Base-by-base conservation (phyloP, 805 yeast species). In the Zygotorulaspora danielsina region DNA sequence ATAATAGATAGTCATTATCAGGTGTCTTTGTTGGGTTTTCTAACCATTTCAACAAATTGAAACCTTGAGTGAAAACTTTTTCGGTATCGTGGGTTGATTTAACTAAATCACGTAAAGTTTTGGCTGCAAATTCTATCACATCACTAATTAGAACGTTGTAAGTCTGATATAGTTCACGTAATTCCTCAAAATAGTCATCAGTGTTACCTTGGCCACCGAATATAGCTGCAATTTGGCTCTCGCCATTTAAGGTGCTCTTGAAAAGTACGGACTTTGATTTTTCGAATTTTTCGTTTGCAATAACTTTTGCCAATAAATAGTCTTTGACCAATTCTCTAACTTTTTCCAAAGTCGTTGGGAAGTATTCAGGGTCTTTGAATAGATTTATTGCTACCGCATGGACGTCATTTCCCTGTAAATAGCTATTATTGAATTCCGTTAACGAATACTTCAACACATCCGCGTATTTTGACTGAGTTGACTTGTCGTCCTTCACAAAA, bases 151-250 rank as follows among this genome's bases (percentile, higher is more conserved):
- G 71, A 19, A 85, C 84, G 50, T 80, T 73, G 72, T 93, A 93
- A 43, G 80, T 73, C 49, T 76, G 69, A 71, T 84, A 82, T 44
- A 89, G 64, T 50, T 87, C 94, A 63, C 95, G 80, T 61, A 93
- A 76, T 71, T 93, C 99, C 63, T 89, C 96, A 55, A 93, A 93
- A 71, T 87, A 93, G 63, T 93, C 97, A 61, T 93, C 97, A 38
- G 95, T 81, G 71, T 87, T 90, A 67, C 99, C 99, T 72, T 93
- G 99, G 58, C 99, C 99, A 63, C 99, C 98, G 57, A 90, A 93
- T 52, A 93, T 79, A 48, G 97, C 95, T 44, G 75, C 78, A 41
- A 89, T 65, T 45, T 73, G 70, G 32, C 89, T 85, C 36, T 73
- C 66, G 29, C 72, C 67, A 42, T 72, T 71, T 36, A 69, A 59